Percentiles rank a stretch among this genome's conserved stretches.
Evolutionary conservation across 805 yeast species (phyloP).

Genomic region (Saccharomycopsis selenospora): DNA sequence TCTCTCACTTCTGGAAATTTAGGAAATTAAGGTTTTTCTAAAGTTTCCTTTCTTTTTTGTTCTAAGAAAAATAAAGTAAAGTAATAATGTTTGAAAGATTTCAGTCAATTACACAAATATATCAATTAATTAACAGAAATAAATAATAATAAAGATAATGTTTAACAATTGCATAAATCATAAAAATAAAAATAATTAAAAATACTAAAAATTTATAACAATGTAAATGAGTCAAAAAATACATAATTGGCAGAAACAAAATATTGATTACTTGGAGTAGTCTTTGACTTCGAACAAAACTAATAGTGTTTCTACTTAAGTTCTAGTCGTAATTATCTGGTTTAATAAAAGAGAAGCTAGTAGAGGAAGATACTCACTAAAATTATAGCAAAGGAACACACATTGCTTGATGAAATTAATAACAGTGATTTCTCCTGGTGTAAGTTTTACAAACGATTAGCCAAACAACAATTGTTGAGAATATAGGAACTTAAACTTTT

Average conservation of each 20-base stretch:
- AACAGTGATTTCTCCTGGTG: slow-evolving; percentile 32
- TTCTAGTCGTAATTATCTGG: slow-evolving; percentile 38
- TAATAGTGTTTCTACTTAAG: slow-evolving; percentile 31
- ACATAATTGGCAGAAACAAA: not conserved
- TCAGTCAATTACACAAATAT: not conserved
- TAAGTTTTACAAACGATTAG: slow-evolving; percentile 31
- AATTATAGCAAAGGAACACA: slow-evolving; percentile 39
- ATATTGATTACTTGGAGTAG: slow-evolving; percentile 1
- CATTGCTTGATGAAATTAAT: slow-evolving; percentile 30
- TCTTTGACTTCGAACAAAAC: slow-evolving; percentile 23
- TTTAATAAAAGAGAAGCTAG: slow-evolving; percentile 28
- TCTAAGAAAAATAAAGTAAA: too few species aligned
- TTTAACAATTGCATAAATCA: too few species aligned
- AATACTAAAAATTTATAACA: too few species aligned
- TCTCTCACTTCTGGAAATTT: too few species aligned
- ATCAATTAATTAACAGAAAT: too few species aligned
- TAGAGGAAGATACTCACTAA: slow-evolving; percentile 33
- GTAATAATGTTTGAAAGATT: not conserved
- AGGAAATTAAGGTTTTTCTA: not conserved
- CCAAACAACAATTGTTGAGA: slow-evolving; percentile 34
- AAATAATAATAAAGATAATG: too few species aligned
- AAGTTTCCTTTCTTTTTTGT: not conserved
- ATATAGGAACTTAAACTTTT: slow-evolving; percentile 20
- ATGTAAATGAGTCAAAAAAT: too few species aligned
- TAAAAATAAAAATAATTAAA: too few species aligned